Evolutionary conservation across 2,329 filamentous ascomycete genomes (phyloP), one percentile per base, ranked within the genome.

Genomic region (Nigrograna mackinnonii): DNA sequence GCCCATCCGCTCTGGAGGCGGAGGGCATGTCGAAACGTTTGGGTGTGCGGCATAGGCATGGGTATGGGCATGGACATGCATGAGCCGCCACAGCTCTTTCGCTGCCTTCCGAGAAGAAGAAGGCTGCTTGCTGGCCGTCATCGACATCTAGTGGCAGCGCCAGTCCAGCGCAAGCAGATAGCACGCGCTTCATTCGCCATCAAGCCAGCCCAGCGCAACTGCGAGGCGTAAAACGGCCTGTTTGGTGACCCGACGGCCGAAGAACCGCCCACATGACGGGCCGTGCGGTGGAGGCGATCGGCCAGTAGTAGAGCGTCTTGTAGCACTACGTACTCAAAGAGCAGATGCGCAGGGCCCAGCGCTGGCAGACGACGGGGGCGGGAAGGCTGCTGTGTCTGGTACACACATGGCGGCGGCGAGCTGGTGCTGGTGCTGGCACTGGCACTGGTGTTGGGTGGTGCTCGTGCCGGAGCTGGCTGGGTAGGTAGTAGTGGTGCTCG

Each of bases 201-300:
- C 22, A 9, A 22, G 22, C 24, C 14, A 38, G 35, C 35, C 22
- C 37, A 42, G 47, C 44, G 47, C 50, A 40, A 48, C n/a, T n/a
- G 47, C 47, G 52, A 52, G 50, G 50, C 54, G 57, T 49, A 41
- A 55, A 57, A 57, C 57, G 56, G 55, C 51, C 49, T 49, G 52
- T 49, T 51, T 43, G 44, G 46, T 54, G 52, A 49, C 43, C 49
- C 50, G 54, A 49, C 45, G 43, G 51, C 46, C 47, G 49, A 41
- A 47, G 43, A 49, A 48, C 50, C 32, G 49, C 49, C 48, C 46
- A 44, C 28, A 20, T 37, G 5, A 52, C 51, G 57, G 58, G 53
- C 55, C 58, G 58, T 58, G 57, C 53, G 49, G 50, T 53, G 49
- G 54, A 56, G 46, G 47, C 49, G 34, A 58, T 57, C 51, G 50